Evolutionary conservation across 345 rosid genomes (phyloP), one percentile per base, ranked within the genome.

Genomic region (Sonneratia alba): DNA sequence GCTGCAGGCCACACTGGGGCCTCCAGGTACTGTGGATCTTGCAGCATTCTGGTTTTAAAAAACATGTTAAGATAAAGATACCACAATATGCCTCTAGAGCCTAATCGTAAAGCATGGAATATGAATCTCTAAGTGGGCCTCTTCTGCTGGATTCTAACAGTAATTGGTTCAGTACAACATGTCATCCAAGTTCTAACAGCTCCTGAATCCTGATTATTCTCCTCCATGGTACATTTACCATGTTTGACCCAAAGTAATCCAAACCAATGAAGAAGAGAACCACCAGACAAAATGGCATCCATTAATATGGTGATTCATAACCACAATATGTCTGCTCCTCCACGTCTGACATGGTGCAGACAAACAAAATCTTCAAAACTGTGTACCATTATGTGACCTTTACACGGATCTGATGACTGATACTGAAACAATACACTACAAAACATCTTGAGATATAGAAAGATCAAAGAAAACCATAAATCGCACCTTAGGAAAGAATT

Each of bases 1-100:
- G 85, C 97, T 90, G 80, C 98, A 95, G 5, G 99, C 99, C 37
- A 92, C 79, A 34, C 90, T 95, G 0, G 97, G 87, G 73, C 99
- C 99, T 76, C 99, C 99, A 0, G 97, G 97, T 71, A 95, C 97
- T 0, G 93, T 90, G 67, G 88, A 80, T 71, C 90, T 85, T 2
- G 97, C 97, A 2, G 99, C 84, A 73, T 92, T 92, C 99, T 95
- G 83, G 59, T 40, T 3, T 11, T 8, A 37, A 37, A 66, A 37
- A 13, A 47, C 1, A 34, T 32, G 18, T 48, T 4, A 21, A 6
- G 9, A 32, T 27, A 24, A 6, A 34, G 18, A 34, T 11, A 12
- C 15, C 27, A 27, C 12, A 11, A 9, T 27, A 27, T 62, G 66
- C 0, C 14, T 27, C 1, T n/a, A 0, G 3, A 10, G 37, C 66